Conservation (phyloP, 2,329 filamentous ascomycete genomes). For the Hansfordia pulvinata region DNA sequence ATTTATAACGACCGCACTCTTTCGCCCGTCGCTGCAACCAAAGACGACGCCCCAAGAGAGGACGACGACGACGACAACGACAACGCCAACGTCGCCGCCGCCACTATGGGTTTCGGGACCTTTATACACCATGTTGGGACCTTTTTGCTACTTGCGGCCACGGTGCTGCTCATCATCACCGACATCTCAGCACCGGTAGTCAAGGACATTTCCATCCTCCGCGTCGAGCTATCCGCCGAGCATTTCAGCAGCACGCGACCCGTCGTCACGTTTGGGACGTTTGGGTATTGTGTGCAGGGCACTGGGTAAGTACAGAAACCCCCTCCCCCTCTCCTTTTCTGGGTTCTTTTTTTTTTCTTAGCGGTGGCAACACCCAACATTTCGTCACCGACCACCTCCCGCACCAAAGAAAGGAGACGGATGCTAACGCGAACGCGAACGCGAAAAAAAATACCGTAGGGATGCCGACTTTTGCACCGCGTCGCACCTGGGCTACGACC, state of each 20-base stretch:
- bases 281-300: slow-evolving; percentile 37
- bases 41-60: too few relatives aligned
- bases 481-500: slow-evolving; percentile 40
- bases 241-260: slow-evolving; percentile 15
- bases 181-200: slow-evolving; percentile 46
- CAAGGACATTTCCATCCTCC: slow-evolving; percentile 37
- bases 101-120: neutral
- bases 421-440: too few relatives aligned
- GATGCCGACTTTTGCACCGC: slow-evolving; percentile 32
- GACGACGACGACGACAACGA: slow-evolving; percentile 1
- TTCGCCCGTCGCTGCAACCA: too few relatives aligned
- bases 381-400: too few relatives aligned
- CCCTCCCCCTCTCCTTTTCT: too few relatives aligned
- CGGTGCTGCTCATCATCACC: slow-evolving; percentile 42
- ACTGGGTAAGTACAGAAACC: too few relatives aligned
- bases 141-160: slow-evolving; percentile 39
- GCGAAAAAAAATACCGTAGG: too few relatives aligned
- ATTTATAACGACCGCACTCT: too few relatives aligned
- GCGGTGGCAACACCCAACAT: neutral
- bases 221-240: slow-evolving; percentile 30
- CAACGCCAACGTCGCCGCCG: neutral
- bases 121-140: slow-evolving; percentile 41
- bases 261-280: slow-evolving; percentile 40
- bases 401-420: too few relatives aligned
- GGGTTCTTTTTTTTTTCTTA: neutral